Evolutionary conservation across 352 stramenopile species (phyloP).

Genomic region (Pythium aphanidermatum): DNA sequence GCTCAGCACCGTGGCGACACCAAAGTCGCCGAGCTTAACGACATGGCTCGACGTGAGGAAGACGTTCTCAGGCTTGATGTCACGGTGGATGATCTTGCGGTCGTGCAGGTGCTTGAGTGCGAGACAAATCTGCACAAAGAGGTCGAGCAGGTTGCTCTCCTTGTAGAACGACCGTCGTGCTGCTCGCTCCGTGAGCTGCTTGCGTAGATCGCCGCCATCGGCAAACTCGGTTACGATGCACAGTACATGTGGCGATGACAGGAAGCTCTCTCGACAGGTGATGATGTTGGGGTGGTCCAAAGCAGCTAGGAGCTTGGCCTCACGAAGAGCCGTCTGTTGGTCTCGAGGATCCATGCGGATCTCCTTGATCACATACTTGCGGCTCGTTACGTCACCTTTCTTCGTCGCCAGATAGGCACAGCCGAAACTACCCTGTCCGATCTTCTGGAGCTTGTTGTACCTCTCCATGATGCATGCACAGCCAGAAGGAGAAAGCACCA

Average conservation of each 20-base stretch:
- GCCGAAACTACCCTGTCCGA: constrained; percentile 70
- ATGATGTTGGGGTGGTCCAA: constrained; percentile 86
- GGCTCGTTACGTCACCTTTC: constrained; percentile 26
- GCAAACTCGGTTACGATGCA: constrained; percentile 86
- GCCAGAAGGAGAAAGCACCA: too few species aligned
- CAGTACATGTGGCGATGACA: constrained; percentile 32
- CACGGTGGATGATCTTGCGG: constrained; percentile 82
- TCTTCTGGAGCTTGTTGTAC: constrained; percentile 71
- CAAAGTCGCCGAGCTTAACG: constrained; percentile 77
- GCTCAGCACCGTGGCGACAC: constrained; percentile 66
- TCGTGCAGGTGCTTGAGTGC: constrained; percentile 77
- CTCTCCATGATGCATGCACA: too few species aligned
- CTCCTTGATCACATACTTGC: constrained; percentile 70
- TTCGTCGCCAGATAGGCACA: constrained; percentile 53
- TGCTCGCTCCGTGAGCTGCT: constrained; percentile 34
- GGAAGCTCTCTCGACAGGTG: constrained; percentile 70
- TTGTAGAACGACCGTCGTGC: constrained; percentile 13
- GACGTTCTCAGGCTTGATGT: constrained; percentile 86
- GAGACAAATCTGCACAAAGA: constrained; percentile 69
- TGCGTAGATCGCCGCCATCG: constrained; percentile 64
- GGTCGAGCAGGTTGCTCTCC: constrained; percentile 40
- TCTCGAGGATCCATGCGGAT: constrained; percentile 67
- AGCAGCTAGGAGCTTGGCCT: constrained; percentile 60
- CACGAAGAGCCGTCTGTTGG: constrained; percentile 41
- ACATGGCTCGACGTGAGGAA: constrained; percentile 64